Evolutionary conservation across 371 early-diverging fungal species (phyloP).

Genomic region (Nosema muscidifuracis): DNA sequence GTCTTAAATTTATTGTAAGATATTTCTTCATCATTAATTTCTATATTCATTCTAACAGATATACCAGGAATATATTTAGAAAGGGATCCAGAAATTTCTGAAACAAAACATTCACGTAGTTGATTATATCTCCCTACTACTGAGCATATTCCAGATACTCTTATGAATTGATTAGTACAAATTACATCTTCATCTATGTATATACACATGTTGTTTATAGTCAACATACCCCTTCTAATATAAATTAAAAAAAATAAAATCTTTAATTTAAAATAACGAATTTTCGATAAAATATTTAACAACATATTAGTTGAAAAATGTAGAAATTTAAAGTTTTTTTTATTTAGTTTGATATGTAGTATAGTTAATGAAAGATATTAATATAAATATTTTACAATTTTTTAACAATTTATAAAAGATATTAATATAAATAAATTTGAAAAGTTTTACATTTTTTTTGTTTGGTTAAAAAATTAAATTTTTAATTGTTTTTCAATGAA

Average conservation of each 20-base stretch:
- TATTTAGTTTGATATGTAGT: no score
- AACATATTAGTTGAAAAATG: no score
- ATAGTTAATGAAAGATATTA: no score
- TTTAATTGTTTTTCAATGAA: no score
- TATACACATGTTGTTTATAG: neutral
- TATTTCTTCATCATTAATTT: neutral
- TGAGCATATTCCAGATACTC: neutral
- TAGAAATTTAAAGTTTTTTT: no score
- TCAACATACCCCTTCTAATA: neutral
- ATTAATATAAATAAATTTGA: no score
- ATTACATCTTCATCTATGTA: slow-evolving; percentile 3
- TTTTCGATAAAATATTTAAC: no score
- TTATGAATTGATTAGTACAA: neutral
- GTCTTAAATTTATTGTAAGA: neutral
- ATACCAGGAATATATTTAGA: neutral
- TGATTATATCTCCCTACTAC: neutral
- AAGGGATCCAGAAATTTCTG: neutral
- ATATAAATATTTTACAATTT: no score
- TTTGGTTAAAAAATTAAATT: no score
- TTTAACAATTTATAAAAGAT: no score
- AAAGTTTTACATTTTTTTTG: no score
- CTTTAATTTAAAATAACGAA: no score
- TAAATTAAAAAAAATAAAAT: neutral
- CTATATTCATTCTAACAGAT: neutral
- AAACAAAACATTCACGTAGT: neutral